Percentiles rank a stretch among this genome's conserved stretches.
phyloP scores from a whole-genome alignment of 176 grass and related monocot genomes.

The Oryza brachyantha region DNA sequence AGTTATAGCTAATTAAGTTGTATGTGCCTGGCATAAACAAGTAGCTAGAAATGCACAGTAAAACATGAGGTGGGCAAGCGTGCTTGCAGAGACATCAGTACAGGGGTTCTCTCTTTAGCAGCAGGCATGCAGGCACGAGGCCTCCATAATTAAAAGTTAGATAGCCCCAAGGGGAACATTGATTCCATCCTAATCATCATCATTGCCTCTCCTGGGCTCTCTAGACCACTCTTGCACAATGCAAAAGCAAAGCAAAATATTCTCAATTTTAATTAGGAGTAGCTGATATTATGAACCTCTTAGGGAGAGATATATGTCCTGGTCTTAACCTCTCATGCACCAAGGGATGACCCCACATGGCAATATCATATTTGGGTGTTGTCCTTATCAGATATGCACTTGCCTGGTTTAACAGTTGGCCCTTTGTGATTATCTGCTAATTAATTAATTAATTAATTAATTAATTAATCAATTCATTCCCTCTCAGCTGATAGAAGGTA shows the following conservation, averaged over 20 bases:
- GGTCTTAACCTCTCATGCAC: constrained; percentile 15
- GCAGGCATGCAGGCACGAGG: constrained; percentile 17
- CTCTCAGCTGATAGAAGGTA: not conserved
- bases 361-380: not conserved
- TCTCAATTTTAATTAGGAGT: not conserved
- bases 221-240: constrained; percentile 4
- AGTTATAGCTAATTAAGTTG: not conserved
- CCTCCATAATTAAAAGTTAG: constrained; percentile 22
- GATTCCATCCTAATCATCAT: constrained; percentile 27
- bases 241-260: constrained; percentile 12
- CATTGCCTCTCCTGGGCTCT: not conserved
- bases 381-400: constrained; percentile 31
- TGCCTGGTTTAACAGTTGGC: not conserved
- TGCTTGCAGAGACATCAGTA: constrained; percentile 1
- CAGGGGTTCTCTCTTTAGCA: not conserved
- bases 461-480: not conserved
- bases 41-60: no score
- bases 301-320: not conserved
- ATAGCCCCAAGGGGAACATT: constrained; percentile 2
- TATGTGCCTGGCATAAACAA: not conserved
- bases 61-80: not conserved
- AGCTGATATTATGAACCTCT: not conserved
- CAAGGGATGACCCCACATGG: not conserved
- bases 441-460: constrained; percentile 23
- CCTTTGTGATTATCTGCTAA: constrained; percentile 24